A percentile compares a stretch with the other conserved stretches of the same genome.
These are phyloP conservation scores for Rhodotorula glutinis DNA, from an alignment of 1,284 basidiomycete species.

Conservation along the genomic window DNA sequence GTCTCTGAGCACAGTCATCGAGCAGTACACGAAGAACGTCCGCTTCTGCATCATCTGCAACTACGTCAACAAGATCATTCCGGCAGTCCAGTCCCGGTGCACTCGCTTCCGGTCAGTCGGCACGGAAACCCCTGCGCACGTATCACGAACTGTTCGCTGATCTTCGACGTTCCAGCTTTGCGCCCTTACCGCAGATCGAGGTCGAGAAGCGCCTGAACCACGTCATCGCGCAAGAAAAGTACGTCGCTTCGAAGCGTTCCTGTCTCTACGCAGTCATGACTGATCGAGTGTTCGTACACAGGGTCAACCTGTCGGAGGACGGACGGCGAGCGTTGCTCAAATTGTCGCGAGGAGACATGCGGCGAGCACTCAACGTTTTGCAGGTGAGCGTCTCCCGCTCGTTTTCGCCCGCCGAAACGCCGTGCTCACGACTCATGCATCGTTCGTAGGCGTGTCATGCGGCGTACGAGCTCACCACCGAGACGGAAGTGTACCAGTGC, in stretches of 20 bases:
- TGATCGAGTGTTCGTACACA: constrained; percentile 47
- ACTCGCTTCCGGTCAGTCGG: constrained; percentile 71
- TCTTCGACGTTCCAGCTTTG: constrained; percentile 57
- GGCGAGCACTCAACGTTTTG: constrained; percentile 88
- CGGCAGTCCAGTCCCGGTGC: constrained; percentile 97
- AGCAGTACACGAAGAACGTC: constrained; percentile 98
- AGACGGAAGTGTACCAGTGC: constrained; percentile 91
- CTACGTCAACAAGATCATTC: constrained; percentile 99
- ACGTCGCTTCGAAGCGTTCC: constrained; percentile 43
- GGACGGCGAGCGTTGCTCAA: constrained; percentile 87
- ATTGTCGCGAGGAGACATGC: constrained; percentile 95
- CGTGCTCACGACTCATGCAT: background rate
- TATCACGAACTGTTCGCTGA: background rate
- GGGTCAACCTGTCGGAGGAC: constrained; percentile 79
- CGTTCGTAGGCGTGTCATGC: constrained; percentile 79
- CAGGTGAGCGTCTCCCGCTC: constrained; percentile 55
- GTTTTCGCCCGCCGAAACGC: background rate
- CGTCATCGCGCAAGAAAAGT: constrained; percentile 85
- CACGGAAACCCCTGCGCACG: background rate
- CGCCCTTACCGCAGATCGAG: constrained; percentile 82
- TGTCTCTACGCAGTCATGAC: too few relatives aligned
- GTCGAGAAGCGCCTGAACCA: constrained; percentile 75
- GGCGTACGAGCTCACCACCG: constrained; percentile 82
- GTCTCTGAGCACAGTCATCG: constrained; percentile 83
- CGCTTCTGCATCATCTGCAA: constrained; percentile 99